Evolutionary conservation across 148 eudicot genomes (phyloP).

Genomic region (Rhododendron vialii): DNA sequence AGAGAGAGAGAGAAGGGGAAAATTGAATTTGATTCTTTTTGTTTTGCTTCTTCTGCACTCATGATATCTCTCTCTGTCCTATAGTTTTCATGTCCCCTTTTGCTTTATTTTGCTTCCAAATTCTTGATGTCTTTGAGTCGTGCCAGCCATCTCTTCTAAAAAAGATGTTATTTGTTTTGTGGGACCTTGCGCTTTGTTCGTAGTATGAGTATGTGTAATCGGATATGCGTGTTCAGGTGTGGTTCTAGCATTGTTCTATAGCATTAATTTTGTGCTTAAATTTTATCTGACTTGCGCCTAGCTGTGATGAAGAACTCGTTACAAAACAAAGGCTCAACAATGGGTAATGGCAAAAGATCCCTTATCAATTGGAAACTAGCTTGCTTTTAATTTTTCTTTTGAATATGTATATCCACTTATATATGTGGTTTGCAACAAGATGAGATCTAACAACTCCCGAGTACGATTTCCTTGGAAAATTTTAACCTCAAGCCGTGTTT

Average conservation of each 20-base stretch:
- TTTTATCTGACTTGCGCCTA: not conserved
- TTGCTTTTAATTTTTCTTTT: not conserved
- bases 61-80: not conserved
- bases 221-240: no score
- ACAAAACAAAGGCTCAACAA: not conserved
- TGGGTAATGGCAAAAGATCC: not conserved
- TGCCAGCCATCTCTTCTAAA: no score
- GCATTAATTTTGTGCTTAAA: not conserved
- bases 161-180: no score
- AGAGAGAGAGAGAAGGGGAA: not conserved
- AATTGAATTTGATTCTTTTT: slow-evolving; percentile 13
- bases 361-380: not conserved
- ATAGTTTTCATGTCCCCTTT: not conserved
- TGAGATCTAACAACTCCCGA: not conserved
- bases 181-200: no score
- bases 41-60: slow-evolving; percentile 23
- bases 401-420: no score
- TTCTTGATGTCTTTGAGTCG: not conserved
- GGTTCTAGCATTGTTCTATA: no score
- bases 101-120: slow-evolving; percentile 25
- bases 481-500: no score
- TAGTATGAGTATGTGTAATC: no score
- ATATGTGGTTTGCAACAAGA: not conserved
- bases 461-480: no score
- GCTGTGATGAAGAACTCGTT: not conserved